Evolutionary conservation across 2,329 filamentous ascomycete species (phyloP).

Genomic region (Lachnum nothofagi): DNA sequence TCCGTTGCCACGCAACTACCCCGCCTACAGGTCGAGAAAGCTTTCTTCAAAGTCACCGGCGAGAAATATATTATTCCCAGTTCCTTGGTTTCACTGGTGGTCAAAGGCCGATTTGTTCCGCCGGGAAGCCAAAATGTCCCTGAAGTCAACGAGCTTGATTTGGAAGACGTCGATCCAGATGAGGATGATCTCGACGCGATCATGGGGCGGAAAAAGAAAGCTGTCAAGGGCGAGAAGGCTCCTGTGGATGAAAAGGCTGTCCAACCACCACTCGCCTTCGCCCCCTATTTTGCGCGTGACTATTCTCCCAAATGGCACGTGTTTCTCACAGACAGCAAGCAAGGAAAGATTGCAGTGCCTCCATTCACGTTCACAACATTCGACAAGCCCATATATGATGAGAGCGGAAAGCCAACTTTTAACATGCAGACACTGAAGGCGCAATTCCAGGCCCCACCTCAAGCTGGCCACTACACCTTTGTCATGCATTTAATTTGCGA

Average conservation of each 20-base stretch:
- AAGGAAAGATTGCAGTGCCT: slow-evolving; percentile 92
- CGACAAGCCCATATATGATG: slow-evolving; percentile 79
- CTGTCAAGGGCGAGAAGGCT: slow-evolving; percentile 57
- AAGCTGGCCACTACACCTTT: slow-evolving; percentile 89
- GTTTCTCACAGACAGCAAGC: slow-evolving; percentile 89
- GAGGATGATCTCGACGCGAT: slow-evolving; percentile 88
- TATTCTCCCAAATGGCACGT: slow-evolving; percentile 89
- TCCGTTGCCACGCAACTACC: slow-evolving; percentile 79
- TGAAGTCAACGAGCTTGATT: slow-evolving; percentile 67
- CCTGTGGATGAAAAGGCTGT: slow-evolving; percentile 58
- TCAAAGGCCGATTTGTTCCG: slow-evolving; percentile 91
- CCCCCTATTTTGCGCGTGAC: slow-evolving; percentile 84
- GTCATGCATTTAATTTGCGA: slow-evolving; percentile 92
- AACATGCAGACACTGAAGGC: slow-evolving; percentile 95
- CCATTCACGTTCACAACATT: slow-evolving; percentile 94
- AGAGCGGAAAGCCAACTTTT: slow-evolving; percentile 80
- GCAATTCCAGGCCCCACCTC: slow-evolving; percentile 90
- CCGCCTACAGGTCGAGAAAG: slow-evolving; percentile 76
- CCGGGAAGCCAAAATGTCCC: slow-evolving; percentile 75
- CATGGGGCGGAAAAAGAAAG: slow-evolving; percentile 66
- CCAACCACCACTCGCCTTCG: slow-evolving; percentile 79
- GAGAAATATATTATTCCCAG: slow-evolving; percentile 89
- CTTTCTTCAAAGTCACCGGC: slow-evolving; percentile 97
- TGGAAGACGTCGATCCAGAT: slow-evolving; percentile 86
- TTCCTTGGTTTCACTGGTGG: slow-evolving; percentile 85